Evolutionary conservation across 306 rosid species (phyloP).

Genomic region (Alnus rubra): DNA sequence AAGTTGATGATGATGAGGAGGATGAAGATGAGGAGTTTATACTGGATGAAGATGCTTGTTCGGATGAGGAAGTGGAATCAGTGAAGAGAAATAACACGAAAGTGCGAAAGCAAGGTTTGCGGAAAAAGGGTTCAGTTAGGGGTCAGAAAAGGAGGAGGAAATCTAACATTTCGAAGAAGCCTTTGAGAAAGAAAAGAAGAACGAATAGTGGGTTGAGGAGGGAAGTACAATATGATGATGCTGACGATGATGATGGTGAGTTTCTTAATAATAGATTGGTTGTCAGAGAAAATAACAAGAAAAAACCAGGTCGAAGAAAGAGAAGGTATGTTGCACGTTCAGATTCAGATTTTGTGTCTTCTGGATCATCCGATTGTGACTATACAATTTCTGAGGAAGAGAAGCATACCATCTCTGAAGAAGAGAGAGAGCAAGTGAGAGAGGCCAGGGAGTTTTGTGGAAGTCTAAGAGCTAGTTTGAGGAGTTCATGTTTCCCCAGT

Average conservation of each 20-base stretch:
- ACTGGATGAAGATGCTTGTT: conserved; percentile 73
- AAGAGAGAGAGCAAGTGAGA: conserved; percentile 93
- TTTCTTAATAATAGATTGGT: conserved; percentile 40
- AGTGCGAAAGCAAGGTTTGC: conserved; percentile 41
- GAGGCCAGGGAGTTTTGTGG: conserved; percentile 74
- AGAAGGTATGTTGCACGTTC: conserved; percentile 43
- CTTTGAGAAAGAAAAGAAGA: conserved; percentile 57
- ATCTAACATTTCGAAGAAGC: conserved; percentile 56
- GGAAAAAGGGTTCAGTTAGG: conserved; percentile 43
- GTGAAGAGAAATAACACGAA: conserved; percentile 49
- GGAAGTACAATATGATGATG: conserved; percentile 41
- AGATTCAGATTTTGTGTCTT: conserved; percentile 52
- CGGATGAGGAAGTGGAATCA: conserved; percentile 59
- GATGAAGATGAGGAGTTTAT: conserved; percentile 68
- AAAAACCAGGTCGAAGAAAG: conserved; percentile 36
- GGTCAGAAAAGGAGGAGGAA: conserved; percentile 51
- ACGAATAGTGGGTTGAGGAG: conserved; percentile 43
- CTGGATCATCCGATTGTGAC: conserved; percentile 67
- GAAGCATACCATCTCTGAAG: conserved; percentile 94
- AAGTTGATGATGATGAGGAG: conserved; percentile 32
- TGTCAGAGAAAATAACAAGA: conserved; percentile 36
- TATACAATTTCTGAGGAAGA: conserved; percentile 95
- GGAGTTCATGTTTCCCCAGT: conserved; percentile 47
- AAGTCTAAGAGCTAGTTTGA: conserved; percentile 43
- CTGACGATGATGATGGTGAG: conserved; percentile 33